Conservation (phyloP, 148 eudicot genomes). For the Chenopodium formosanum region DNA sequence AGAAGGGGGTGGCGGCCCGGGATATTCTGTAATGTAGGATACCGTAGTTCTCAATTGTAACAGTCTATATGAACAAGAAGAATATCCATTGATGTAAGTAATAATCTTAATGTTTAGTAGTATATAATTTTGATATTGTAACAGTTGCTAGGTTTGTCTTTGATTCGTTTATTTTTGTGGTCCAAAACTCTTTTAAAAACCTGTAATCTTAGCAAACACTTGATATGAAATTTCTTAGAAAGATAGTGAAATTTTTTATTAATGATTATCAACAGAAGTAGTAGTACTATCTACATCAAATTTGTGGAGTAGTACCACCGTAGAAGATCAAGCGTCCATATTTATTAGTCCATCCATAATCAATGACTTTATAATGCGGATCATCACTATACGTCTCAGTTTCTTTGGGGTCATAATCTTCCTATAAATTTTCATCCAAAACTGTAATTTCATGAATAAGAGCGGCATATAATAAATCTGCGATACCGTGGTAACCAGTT, state of each 20-base stretch:
- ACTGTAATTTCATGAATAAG: background rate
- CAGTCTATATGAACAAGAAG: no score
- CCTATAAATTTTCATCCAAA: background rate
- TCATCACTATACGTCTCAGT: background rate
- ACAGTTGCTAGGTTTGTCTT: no score
- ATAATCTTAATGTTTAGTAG: no score
- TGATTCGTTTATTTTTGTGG: no score
- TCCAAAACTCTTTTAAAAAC: no score
- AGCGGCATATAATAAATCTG: background rate
- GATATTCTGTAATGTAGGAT: constrained; percentile 79
- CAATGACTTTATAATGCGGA: background rate
- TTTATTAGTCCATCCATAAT: background rate
- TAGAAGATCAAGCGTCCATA: background rate
- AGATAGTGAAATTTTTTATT: no score
- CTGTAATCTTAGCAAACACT: no score
- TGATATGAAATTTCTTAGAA: no score
- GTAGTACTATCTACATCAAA: background rate
- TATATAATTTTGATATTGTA: no score
- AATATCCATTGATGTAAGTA: no score
- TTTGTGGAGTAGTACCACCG: background rate
- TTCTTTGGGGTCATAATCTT: background rate
- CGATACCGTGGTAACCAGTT: background rate
- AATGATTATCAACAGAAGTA: no score
- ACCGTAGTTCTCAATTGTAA: no score
- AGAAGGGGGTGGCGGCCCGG: constrained; percentile 97